Evolutionary conservation across 2,329 filamentous ascomycete genomes (phyloP), one percentile per base, ranked within the genome.

Genomic region (Macrophomina pseudophaseolina): DNA sequence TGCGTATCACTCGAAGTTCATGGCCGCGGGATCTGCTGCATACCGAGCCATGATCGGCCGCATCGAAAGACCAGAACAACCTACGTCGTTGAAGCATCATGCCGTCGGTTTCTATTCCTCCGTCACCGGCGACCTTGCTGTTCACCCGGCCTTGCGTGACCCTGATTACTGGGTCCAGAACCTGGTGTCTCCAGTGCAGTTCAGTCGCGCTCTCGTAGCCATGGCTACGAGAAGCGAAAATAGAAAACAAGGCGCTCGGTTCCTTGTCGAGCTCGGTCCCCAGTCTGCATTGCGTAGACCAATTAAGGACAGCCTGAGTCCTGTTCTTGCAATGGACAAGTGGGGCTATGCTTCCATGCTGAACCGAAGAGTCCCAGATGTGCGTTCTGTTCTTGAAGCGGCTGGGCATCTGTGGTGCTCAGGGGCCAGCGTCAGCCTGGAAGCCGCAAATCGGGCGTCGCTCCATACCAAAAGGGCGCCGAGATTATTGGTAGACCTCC

Each of bases 151-250:
- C 14, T 18, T 30, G 18, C 33, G 53, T 7, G 48, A 35, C 58
- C 3, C 44, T 58, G 11, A 16, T 72, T 80, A 82, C 68, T 82
- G 79, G 78, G 69, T 71, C 1, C 69, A 74, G 14, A 82, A 81
- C 65, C 71, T 82, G 70, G 63, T 72, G 0, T 70, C 71, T 1
- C 66, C 78, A 8, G 80, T 82, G 1, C 69, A 75, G 1, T 82
- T 81, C 68, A 71, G 70, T 16, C 66, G 73, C n/a, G 77, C 76
- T 8, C 23, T 80, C 2, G 49, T 67, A 8, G 67, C 69, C 12
- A 64, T 66, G 33, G 62, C 70, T 1, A 60, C 14, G 72, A 3
- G 23, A 23, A 23, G 23, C 23, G 23, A 23, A 23, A 23, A 23
- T 3, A 38, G 35, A 12, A 38, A 12, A 7, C 6, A 12, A 38